Conservation (phyloP, 2,329 filamentous ascomycete genomes). For the Exophiala oligosperma region DNA sequence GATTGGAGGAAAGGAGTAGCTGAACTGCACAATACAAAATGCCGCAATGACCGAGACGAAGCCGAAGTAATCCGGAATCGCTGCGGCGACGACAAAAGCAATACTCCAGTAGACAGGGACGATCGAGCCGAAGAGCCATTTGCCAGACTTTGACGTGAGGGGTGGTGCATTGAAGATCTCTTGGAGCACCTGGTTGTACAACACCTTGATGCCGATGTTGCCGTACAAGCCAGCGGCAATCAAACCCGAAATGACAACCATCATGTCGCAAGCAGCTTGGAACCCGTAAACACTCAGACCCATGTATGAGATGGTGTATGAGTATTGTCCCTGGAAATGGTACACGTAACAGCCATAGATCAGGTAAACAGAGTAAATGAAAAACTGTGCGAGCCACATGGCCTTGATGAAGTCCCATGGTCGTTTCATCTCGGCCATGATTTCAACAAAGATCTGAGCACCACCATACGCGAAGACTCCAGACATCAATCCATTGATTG, state of each 20-base stretch:
- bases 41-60: constrained; percentile 34
- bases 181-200: constrained; percentile 47
- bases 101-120: constrained; percentile 33
- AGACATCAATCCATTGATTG: constrained; percentile 33
- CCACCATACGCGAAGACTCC: constrained; percentile 35
- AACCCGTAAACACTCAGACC: constrained; percentile 36
- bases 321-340: constrained; percentile 27
- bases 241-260: constrained; percentile 33
- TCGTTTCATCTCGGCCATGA: constrained; percentile 36
- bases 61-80: constrained; percentile 33
- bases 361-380: constrained; percentile 26
- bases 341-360: constrained; percentile 31
- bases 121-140: constrained; percentile 30
- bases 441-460: constrained; percentile 33
- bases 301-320: constrained; percentile 22
- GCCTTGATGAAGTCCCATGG: constrained; percentile 28
- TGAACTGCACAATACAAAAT: constrained; percentile 33
- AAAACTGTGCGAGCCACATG: constrained; percentile 24
- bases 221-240: constrained; percentile 42
- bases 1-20: constrained; percentile 35
- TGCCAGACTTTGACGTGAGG: constrained; percentile 40
- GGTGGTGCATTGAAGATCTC: constrained; percentile 44
- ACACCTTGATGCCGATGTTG: constrained; percentile 44
- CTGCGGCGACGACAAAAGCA: constrained; percentile 32
- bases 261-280: constrained; percentile 36